Base-by-base conservation (phyloP, 345 rosid genomes). In the Xanthoceras sorbifolium region DNA sequence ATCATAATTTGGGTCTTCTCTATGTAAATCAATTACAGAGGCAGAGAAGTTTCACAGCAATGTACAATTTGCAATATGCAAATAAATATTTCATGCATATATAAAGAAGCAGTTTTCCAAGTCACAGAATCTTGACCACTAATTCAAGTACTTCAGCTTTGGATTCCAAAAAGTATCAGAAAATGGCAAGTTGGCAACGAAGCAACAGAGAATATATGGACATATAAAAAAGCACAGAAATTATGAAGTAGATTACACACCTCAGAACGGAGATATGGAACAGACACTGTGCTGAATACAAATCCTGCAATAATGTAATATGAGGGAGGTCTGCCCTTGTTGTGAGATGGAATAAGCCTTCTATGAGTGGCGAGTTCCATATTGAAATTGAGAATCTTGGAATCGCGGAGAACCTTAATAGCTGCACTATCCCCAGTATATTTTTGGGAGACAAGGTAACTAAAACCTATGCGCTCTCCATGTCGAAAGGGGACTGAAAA, bases 401-500 rank as follows among this genome's bases (percentile, higher is more conserved):
- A 86, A 75, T 84, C 72, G 9, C 94, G 89, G 18, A 91, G 88
- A 68, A 91, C 91, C 83, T 86, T 84, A 26, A 91, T 84, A 4
- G 73, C 34, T 31, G 92, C 91, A 69, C 69, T 84, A 72, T 91
- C 92, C 61, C 91, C 92, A 25, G 88, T 74, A 76, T 91, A 91
- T 64, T 91, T 89, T 68, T 91, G 94, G 29, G 94, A 85, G 32
- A 91, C 86, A 44, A 91, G 92, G 77, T 89, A 89, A 78, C 94
- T 89, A 82, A 89, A 89, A 69, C 94, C 87, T 61, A 89, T 89
- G 69, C 94, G 90, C 80, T 91, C 94, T 42, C 94, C 94, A 80
- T 87, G 91, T 79, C 91, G 82, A 76, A 91, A 91, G 20, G 94
- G 91, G 81, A 91, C 94, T 91, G 91, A 76, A 84, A 67, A 75